These are phyloP conservation scores for Cyberlindnera americana DNA, from an alignment of 805 yeast species.

Conservation along the genomic window DNA sequence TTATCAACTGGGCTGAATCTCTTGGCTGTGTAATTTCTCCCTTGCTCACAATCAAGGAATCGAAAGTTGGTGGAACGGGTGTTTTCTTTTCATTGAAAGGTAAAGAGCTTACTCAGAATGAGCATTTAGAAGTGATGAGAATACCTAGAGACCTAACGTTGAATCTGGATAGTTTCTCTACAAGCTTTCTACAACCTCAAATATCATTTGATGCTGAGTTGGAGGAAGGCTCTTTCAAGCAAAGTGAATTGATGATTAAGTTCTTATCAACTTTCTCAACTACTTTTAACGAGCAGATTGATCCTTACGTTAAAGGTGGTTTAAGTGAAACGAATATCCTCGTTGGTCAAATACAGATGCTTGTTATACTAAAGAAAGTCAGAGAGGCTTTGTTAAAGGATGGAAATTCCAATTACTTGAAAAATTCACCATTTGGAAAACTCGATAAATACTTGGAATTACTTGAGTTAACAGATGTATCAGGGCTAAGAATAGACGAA, in stretches of 20 bases:
- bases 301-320: conserved; percentile 25
- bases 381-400: conserved; percentile 11
- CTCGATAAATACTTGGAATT: conserved; percentile 33
- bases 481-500: conserved; percentile 23
- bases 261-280: conserved; percentile 21
- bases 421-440: conserved; percentile 23
- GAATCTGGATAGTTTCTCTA: conserved; percentile 31
- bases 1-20: conserved; percentile 16
- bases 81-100: conserved; percentile 27
- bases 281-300: conserved; percentile 18
- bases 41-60: conserved; percentile 19
- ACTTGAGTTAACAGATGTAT: conserved; percentile 32
- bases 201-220: conserved; percentile 15
- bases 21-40: conserved; percentile 13
- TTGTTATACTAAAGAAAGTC: conserved; percentile 17
- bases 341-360: conserved; percentile 26
- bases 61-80: conserved; percentile 35
- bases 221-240: conserved; percentile 13
- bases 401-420: conserved; percentile 5
- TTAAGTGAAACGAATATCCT: conserved; percentile 27
- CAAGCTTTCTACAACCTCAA: conserved; percentile 17
- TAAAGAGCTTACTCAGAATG: no score
- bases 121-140: conserved; percentile 34
- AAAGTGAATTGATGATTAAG: conserved; percentile 15
- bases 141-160: conserved; percentile 33